Evolutionary conservation across 345 rosid genomes (phyloP).

Genomic region (Psidium guajava): DNA sequence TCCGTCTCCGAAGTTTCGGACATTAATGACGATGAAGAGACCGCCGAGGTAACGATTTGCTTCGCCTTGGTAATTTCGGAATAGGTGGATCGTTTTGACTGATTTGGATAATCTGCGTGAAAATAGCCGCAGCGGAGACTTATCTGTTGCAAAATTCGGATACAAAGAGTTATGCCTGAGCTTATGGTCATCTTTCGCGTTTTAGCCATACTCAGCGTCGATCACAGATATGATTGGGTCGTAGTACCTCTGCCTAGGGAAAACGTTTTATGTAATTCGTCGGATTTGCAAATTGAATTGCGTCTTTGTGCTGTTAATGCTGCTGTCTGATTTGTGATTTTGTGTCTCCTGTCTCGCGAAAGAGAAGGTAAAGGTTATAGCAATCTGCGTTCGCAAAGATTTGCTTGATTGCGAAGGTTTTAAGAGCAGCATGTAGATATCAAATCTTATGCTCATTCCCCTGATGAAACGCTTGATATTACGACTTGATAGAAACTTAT

Average conservation of each 20-base stretch:
- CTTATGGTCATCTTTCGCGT: neutral
- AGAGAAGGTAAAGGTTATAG: neutral
- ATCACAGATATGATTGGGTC: neutral
- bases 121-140: neutral
- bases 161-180: neutral
- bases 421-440: neutral
- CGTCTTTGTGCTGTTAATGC: neutral
- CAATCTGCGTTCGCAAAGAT: neutral
- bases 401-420: neutral
- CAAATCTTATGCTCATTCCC: neutral
- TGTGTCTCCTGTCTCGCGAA: neutral
- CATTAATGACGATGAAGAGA: neutral
- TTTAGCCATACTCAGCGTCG: neutral
- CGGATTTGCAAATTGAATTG: neutral
- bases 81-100: neutral
- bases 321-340: neutral
- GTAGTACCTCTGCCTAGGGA: neutral
- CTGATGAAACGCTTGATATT: neutral
- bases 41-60: slow-evolving; percentile 6
- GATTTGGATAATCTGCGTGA: neutral
- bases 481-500: neutral
- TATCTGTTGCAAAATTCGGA: neutral
- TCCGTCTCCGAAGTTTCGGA: slow-evolving; percentile 6
- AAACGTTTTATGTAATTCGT: neutral
- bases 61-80: neutral